Evolutionary conservation across 768 basidiomycete genomes (phyloP).

Genomic region (Nidula microcarpa): DNA sequence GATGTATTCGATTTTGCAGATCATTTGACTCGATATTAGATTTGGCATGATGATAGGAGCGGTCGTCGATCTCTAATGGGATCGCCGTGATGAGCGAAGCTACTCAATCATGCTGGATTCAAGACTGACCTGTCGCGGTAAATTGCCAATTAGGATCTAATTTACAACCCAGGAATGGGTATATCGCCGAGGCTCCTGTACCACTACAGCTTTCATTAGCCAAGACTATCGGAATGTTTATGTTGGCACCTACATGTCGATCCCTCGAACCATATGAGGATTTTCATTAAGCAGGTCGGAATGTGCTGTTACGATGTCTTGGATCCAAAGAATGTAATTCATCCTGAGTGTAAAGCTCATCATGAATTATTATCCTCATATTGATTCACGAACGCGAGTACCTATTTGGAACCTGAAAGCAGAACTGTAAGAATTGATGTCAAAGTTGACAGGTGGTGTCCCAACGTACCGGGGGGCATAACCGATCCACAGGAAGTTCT

Average conservation of each 20-base stretch:
- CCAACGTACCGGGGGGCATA: slow-evolving; percentile 81
- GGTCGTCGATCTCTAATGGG: slow-evolving; percentile 63
- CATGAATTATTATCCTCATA: background rate
- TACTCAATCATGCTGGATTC: background rate
- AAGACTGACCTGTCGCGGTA: slow-evolving; percentile 59
- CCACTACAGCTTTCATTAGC: slow-evolving; percentile 46
- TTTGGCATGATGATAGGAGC: slow-evolving; percentile 54
- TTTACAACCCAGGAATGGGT: slow-evolving; percentile 71
- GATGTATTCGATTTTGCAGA: slow-evolving; percentile 45
- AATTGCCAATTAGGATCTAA: slow-evolving; percentile 54
- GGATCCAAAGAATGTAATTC: slow-evolving; percentile 86
- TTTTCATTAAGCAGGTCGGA: slow-evolving; percentile 8
- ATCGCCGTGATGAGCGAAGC: background rate
- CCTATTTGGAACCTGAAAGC: slow-evolving; percentile 68
- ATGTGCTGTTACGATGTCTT: slow-evolving; percentile 55
- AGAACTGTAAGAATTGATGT: background rate
- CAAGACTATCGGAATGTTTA: background rate
- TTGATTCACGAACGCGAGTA: slow-evolving; percentile 14
- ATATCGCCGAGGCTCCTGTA: slow-evolving; percentile 89
- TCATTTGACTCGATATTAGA: slow-evolving; percentile 57
- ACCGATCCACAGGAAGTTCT: slow-evolving; percentile 60
- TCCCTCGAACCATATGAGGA: slow-evolving; percentile 33
- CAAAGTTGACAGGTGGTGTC: background rate
- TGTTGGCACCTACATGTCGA: slow-evolving; percentile 64
- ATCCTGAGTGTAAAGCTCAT: slow-evolving; percentile 39